Evolutionary conservation across 2,329 filamentous ascomycete genomes (phyloP), one percentile per base, ranked within the genome.

Genomic region (Rhynchosporium graminicola): DNA sequence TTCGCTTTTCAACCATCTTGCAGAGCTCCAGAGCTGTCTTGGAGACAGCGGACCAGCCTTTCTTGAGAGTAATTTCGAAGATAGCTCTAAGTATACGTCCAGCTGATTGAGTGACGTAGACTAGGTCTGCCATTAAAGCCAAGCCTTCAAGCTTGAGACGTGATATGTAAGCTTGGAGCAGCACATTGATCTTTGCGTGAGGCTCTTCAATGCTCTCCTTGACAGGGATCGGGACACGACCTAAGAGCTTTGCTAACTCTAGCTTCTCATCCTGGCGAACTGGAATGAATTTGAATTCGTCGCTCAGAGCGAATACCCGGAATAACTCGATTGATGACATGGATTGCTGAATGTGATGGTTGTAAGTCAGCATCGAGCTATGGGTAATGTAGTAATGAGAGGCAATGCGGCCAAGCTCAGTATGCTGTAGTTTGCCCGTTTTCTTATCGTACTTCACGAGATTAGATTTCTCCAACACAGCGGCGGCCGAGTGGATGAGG

Each of bases 301-400:
- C 92, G 73, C 95, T 98, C 42, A 98, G 83, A 12, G 96, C 89
- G 74, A 99, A 99, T 33, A 99, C 88, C 47, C 96, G 88, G 86
- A 99, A 98, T 47, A 99, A 84, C 77, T 99, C 95, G 67, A 99
- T 97, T 5, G 91, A 91, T 31, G 90, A 92, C 70, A 97, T 95
- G 10, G 89, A 92, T 13, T 94, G 92, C 74, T 97, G 93, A 54
- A 99, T 91, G 68, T 98, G 89, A 74, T 90, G 91, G 75, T 97
- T 97, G 80, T 99, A 99, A 0, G 91, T 97, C 69, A 94, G 84
- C 95, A 99, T 99, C 13, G 94, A 98, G 69, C 87, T 91, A 76
- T 97, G 87, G 0, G 92, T 95, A 73, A 99, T 97, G 80, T 99
- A 99, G 80, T 99, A 99, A 76, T 99, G 95, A 13, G 94, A 98